phyloP scores from a whole-genome alignment of 768 basidiomycete genomes.

The Pisolithus marmoratus region DNA sequence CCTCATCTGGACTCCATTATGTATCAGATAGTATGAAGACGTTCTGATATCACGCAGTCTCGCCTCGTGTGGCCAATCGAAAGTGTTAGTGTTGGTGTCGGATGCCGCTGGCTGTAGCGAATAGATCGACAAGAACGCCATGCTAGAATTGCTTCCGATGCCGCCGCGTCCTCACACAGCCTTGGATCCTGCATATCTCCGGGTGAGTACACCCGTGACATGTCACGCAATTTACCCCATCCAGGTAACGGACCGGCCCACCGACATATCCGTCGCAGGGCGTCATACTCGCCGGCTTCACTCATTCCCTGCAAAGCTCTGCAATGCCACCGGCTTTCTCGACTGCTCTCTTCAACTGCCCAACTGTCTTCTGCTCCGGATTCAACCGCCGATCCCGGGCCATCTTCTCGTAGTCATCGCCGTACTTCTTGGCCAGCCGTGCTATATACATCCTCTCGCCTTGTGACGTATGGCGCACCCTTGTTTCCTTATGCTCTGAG shows the following conservation, averaged over 20 bases:
- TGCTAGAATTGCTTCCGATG: constrained; percentile 7
- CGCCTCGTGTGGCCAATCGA: neutral
- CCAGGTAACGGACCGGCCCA: constrained; percentile 4
- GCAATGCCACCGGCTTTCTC: constrained; percentile 46
- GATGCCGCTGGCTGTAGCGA: neutral
- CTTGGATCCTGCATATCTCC: constrained; percentile 13
- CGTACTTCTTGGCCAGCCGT: constrained; percentile 64
- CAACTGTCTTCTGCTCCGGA: constrained; percentile 76
- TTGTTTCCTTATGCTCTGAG: constrained; percentile 41
- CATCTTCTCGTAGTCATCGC: constrained; percentile 70
- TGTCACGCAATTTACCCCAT: constrained; percentile 23
- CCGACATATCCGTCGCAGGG: constrained; percentile 6
- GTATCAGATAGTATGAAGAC: neutral
- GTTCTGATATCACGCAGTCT: neutral
- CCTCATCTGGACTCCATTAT: neutral
- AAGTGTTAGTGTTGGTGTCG: no score
- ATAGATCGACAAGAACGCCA: constrained; percentile 7
- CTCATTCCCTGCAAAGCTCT: constrained; percentile 13
- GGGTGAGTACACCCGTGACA: constrained; percentile 22
- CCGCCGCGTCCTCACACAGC: constrained; percentile 25
- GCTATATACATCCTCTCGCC: constrained; percentile 66
- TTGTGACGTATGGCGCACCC: constrained; percentile 57
- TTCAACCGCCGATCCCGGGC: constrained; percentile 75
- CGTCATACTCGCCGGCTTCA: neutral
- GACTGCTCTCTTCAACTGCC: constrained; percentile 64